Percentiles rank a stretch among this genome's conserved stretches.
These are phyloP conservation scores for Cordyceps farinosa DNA, from an alignment of 2,329 filamentous ascomycete species.

Conservation along the genomic window DNA sequence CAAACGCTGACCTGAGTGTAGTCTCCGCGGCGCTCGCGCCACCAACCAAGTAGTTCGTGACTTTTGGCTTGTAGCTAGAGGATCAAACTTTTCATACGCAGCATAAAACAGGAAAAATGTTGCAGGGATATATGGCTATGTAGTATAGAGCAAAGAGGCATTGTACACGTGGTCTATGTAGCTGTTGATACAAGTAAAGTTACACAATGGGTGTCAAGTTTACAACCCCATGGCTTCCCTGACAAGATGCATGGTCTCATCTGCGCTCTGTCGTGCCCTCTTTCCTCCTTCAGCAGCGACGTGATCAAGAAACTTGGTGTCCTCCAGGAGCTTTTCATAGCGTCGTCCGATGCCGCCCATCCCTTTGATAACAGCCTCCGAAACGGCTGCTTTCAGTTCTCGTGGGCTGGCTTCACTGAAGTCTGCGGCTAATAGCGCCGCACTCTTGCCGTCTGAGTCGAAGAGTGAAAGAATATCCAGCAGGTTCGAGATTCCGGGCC, in stretches of 20 bases:
- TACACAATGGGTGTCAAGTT: not conserved
- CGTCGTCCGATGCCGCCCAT: conserved; percentile 53
- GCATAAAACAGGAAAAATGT: conserved; percentile 35
- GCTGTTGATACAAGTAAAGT: not conserved
- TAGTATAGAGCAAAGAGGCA: not conserved
- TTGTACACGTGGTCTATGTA: conserved; percentile 1
- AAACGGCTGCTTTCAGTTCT: conserved; percentile 50
- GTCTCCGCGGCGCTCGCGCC: conserved; percentile 58
- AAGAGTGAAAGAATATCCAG: conserved; percentile 75
- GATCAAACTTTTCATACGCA: conserved; percentile 58
- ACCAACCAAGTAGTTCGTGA: conserved; percentile 67
- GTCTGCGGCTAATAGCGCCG: conserved; percentile 38
- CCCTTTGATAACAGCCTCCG: conserved; percentile 51
- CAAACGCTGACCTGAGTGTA: conserved; percentile 28
- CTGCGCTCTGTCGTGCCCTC: conserved; percentile 60
- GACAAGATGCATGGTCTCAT: conserved; percentile 53
- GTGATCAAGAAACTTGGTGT: conserved; percentile 51
- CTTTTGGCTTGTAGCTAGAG: conserved; percentile 68
- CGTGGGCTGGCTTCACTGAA: conserved; percentile 37
- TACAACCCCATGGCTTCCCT: conserved; percentile 49
- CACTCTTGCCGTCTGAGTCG: conserved; percentile 40
- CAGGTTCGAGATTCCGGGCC: conserved; percentile 86
- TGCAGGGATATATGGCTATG: not conserved
- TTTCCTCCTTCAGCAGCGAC: conserved; percentile 56
- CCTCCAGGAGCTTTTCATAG: conserved; percentile 50